A percentile compares a stretch with the other conserved stretches of the same genome.
phyloP scores from a whole-genome alignment of 2,329 filamentous ascomycete genomes.

The Coccinonectria pachysandricola region DNA sequence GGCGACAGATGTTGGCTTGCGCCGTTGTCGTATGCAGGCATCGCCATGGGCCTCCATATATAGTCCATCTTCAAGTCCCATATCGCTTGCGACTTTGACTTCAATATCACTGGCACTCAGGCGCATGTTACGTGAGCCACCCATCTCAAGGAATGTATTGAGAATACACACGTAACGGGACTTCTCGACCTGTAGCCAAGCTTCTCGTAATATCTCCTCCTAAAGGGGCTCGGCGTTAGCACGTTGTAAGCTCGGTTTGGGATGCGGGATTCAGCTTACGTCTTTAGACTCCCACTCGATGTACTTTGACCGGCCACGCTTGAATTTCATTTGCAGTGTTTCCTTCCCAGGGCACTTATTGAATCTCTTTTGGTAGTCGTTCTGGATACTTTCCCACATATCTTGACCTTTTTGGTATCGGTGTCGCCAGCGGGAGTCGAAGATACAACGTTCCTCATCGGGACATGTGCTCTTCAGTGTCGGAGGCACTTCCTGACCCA shows the following conservation, averaged over 20 bases:
- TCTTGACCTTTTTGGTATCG: conserved; percentile 41
- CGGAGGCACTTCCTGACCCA: conserved; percentile 24
- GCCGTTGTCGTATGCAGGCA: conserved; percentile 28
- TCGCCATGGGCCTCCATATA: conserved; percentile 30
- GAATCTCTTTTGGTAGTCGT: conserved; percentile 28
- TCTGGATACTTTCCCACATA: conserved; percentile 47
- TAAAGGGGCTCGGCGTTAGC: conserved; percentile 16
- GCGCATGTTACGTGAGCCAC: conserved; percentile 37
- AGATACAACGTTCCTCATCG: conserved; percentile 38
- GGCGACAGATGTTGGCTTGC: conserved; percentile 25
- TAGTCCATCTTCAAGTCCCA: conserved; percentile 28
- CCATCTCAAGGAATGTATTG: conserved; percentile 36
- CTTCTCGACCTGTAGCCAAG: conserved; percentile 31
- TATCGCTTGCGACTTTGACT: conserved; percentile 36
- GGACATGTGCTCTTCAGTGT: conserved; percentile 35
- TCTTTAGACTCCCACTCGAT: conserved; percentile 38
- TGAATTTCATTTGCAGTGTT: conserved; percentile 46
- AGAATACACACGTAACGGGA: conserved; percentile 33
- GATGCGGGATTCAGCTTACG: conserved; percentile 27
- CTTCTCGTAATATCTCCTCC: conserved; percentile 31
- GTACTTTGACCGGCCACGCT: conserved; percentile 38
- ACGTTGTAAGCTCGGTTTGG: neutral
- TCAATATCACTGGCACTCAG: conserved; percentile 41
- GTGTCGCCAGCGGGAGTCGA: conserved; percentile 37
- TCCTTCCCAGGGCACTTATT: conserved; percentile 33